phyloP scores from a whole-genome alignment of 805 yeast genomes.

The Candida yuanshanica region DNA sequence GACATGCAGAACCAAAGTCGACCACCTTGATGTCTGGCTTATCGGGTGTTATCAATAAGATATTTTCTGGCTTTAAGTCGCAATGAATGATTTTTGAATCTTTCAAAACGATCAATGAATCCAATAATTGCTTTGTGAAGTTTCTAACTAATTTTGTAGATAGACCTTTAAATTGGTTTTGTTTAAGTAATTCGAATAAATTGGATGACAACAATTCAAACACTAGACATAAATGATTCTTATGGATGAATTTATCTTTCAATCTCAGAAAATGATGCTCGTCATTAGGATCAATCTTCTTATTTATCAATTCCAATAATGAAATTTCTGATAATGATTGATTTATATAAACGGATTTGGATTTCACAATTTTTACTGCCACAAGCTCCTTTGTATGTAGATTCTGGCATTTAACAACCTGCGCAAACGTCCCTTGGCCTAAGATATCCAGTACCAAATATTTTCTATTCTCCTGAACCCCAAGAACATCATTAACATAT shows the following conservation, averaged over 20 bases:
- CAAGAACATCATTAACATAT: constrained; percentile 90
- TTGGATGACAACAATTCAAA: constrained; percentile 87
- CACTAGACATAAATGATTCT: constrained; percentile 87
- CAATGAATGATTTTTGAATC: constrained; percentile 87
- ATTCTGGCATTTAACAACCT: constrained; percentile 91
- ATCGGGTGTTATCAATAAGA: constrained; percentile 71
- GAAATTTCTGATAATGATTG: constrained; percentile 90
- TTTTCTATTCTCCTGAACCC: constrained; percentile 77
- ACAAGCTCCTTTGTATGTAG: constrained; percentile 63
- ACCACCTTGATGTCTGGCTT: constrained; percentile 71
- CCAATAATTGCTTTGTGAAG: constrained; percentile 76
- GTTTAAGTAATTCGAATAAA: constrained; percentile 83
- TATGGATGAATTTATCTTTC: constrained; percentile 86
- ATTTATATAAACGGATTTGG: constrained; percentile 84
- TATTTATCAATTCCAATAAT: constrained; percentile 74
- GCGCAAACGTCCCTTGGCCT: constrained; percentile 98
- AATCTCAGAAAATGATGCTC: constrained; percentile 71
- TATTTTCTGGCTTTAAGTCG: constrained; percentile 95
- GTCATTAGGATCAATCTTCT: constrained; percentile 61
- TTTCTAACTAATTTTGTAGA: constrained; percentile 71
- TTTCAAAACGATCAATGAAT: constrained; percentile 74
- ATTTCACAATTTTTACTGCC: constrained; percentile 92
- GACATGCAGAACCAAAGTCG: constrained; percentile 95
- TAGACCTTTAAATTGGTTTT: constrained; percentile 89
- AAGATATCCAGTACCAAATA: constrained; percentile 84